Evolutionary conservation across 2,329 filamentous ascomycete genomes (phyloP).

Genomic region (Alternaria gansuensis): DNA sequence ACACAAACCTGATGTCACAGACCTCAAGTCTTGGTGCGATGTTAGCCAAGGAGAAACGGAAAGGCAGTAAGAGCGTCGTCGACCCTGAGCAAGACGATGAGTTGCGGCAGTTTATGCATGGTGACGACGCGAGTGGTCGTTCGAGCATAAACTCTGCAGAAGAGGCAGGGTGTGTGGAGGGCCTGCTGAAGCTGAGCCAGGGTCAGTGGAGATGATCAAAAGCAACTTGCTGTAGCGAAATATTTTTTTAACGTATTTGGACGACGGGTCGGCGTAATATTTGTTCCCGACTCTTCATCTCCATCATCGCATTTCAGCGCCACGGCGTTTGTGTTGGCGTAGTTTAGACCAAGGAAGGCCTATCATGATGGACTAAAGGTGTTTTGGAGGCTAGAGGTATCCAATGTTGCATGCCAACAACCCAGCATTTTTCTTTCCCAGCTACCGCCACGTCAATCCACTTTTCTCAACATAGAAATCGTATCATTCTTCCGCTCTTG

Average conservation of each 20-base stretch:
- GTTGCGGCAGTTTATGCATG: conserved; percentile 76
- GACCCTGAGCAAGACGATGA: conserved; percentile 67
- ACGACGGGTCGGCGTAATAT: conserved; percentile 4
- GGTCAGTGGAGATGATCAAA: conserved; percentile 76
- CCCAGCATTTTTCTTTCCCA: not conserved
- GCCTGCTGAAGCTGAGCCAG: conserved; percentile 86
- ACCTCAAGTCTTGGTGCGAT: conserved; percentile 50
- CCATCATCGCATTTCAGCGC: conserved; percentile 11
- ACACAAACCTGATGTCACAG: conserved; percentile 53
- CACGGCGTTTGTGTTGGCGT: conserved; percentile 3
- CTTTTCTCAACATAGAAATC: conserved; percentile 2
- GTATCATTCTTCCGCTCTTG: not conserved
- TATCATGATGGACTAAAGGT: conserved; percentile 4
- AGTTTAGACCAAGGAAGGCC: conserved; percentile 1
- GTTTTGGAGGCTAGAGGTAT: not conserved
- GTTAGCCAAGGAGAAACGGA: conserved; percentile 46
- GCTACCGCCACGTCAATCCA: conserved; percentile 1
- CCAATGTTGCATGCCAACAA: conserved; percentile 7
- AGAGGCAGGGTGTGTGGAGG: conserved; percentile 88
- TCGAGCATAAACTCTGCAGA: conserved; percentile 59
- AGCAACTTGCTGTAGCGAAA: not conserved
- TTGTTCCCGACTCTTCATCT: conserved; percentile 1
- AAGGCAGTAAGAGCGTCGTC: conserved; percentile 41
- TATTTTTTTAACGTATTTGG: not conserved
- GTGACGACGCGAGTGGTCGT: conserved; percentile 66